Evolutionary conservation across 1,284 basidiomycete genomes (phyloP), one percentile per base, ranked within the genome.

Genomic region (Leccinum pseudoinsigne): DNA sequence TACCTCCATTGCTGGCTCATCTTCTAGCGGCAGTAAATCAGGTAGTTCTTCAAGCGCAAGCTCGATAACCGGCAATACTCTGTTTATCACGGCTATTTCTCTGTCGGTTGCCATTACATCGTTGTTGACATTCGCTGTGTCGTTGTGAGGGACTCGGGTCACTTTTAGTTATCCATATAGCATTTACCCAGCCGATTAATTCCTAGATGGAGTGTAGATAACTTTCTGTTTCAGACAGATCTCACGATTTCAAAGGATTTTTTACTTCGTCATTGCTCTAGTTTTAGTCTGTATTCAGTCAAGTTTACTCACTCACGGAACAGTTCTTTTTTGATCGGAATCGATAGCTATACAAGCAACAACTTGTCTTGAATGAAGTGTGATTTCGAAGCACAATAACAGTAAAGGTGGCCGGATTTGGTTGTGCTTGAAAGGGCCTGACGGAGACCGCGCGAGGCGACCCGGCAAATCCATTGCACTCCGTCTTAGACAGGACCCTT

Each of bases 191-290:
- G 42, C 40, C 45, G 28, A 68, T 42, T 76, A 76, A 73, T 73
- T 51, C 60, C 57, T 63, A 64, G 66, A 65, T 60, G 42, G 58
- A 56, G 40, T 63, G 74, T 76, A 69, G 53, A 75, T 74, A 69
- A 62, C 47, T 36, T 36, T 59, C 45, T 34, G 55, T 28, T 26
- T 58, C 47, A 65, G 67, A 74, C 62, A 59, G 50, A 61, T 58
- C 40, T 62, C 55, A 16, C 51, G 56, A 47, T 57, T 59, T 57
- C 57, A 26, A 40, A 50, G 67, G 58, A 72, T 42, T 14, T 40
- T 36, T 55, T 55, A 62, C 40, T 58, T 59, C n/a, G 7, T 34
- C 38, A 26, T 10, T 40, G 55, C 57, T 60, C 55, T 68, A 57
- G 42, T 60, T 38, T 67, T 67, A 58, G 26, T 23, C 16, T 71